Base-by-base conservation (phyloP, 306 rosid species). In the Comarum palustre region DNA sequence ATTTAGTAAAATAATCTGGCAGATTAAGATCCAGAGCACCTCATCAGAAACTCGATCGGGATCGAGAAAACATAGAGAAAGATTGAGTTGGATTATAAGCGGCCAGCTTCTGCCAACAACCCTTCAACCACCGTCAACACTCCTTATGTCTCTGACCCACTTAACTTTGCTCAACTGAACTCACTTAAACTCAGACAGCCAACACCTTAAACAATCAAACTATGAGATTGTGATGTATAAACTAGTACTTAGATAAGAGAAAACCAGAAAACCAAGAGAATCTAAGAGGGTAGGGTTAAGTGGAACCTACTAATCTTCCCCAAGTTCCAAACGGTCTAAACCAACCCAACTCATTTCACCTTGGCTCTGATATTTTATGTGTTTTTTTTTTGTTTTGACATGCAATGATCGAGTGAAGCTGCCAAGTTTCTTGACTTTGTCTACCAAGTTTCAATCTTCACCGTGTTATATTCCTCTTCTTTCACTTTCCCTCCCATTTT, bases 61-160 rank as follows among this genome's bases (percentile, higher is more conserved):
- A 74, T 54, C 52, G 61, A 47, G 76, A 45, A 59, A 25, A 50
- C 38, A 69, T 3, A 16, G 41, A 50, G 42, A 31, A 15, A 10
- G 11, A 50, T 45, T 4, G 52, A 46, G 69, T 29, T 27, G 34
- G 36, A 59, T 27, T 27, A 45, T 13, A 58, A 66, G 50, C 17
- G 14, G 50, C 50, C 61, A 76, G 64, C 65, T 65, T 25, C n/a
- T 55, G 52, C 54, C 73, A 78, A 66, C 82, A 38, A 72, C 77
- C 78, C 57, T 78, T 78, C 82, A 73, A 78, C 58, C 71, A 42
- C 57, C 73, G 34, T 31, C 65, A 24, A 52, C 73, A 25, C 46
- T 7, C 27, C 58, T 36, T 34, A 46, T 24, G 55, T 15, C 72
- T 47, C 72, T 47, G 42, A 46, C 72, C 51, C 48, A 36, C 64